phyloP scores from a whole-genome alignment of 495 filamentous ascomycete species.

The Penicillium goetzii region DNA sequence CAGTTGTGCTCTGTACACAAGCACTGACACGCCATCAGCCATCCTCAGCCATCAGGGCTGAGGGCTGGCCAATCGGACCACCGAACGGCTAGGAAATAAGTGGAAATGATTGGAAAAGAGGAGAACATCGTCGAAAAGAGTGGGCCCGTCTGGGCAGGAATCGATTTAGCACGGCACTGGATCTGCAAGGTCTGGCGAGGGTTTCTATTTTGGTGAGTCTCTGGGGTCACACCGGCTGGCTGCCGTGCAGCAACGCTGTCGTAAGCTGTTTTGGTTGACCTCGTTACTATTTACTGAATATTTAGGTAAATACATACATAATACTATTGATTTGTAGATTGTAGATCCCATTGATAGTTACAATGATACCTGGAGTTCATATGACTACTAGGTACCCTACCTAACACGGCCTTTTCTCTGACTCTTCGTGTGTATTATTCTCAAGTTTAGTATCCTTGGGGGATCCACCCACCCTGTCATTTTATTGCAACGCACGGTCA shows the following conservation, averaged over 20 bases:
- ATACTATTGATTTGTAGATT: not conserved
- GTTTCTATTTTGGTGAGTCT: slow-evolving; percentile 33
- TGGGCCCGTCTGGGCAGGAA: slow-evolving; percentile 13
- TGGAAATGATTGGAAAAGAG: slow-evolving; percentile 6
- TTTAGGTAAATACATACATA: not conserved
- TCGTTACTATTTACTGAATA: not conserved
- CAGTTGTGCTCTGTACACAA: not conserved
- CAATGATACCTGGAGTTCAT: not conserved
- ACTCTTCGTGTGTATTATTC: not conserved
- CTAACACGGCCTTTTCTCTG: not conserved
- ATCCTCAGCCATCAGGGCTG: slow-evolving; percentile 4
- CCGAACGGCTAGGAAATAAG: not conserved
- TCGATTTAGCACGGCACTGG: slow-evolving; percentile 22
- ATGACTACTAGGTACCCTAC: too few species aligned
- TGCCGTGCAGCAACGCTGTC: slow-evolving; percentile 20
- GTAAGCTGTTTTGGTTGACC: slow-evolving; percentile 22
- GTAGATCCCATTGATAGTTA: not conserved
- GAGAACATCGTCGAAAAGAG: slow-evolving; percentile 3
- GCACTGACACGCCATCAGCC: slow-evolving; percentile 16
- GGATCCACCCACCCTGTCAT: not conserved
- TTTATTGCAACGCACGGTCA: slow-evolving; percentile 1
- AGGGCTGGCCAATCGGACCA: not conserved
- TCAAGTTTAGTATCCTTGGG: not conserved
- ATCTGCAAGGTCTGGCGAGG: slow-evolving; percentile 31
- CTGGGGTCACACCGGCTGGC: slow-evolving; percentile 29